Evolutionary conservation across 768 basidiomycete genomes (phyloP), one percentile per base, ranked within the genome.

Genomic region (Cantharellus anzutake): DNA sequence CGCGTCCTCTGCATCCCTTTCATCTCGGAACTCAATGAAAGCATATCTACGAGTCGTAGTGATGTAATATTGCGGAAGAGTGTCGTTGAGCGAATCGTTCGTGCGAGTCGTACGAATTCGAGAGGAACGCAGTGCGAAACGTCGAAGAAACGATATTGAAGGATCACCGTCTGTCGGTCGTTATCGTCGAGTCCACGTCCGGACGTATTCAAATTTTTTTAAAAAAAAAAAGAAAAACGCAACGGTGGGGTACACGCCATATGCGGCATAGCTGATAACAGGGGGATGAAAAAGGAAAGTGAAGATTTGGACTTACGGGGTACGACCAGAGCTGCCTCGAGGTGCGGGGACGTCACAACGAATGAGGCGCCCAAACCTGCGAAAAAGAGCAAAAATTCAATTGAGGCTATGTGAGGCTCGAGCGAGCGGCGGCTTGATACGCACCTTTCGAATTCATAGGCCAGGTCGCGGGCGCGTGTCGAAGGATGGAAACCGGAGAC

Each of bases 261-360:
- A 29, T 29, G 20, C 20, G 57, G 16, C 14, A 11, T 20, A 7
- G 11, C 16, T 39, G 57, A 34, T 35, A n/a, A 48, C 44, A 48
- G 44, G 11, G 44, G 44, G 1, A 48, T 11, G 29, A 29, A 29
- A 41, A 41, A n/a, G 16, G 57, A 58, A 58, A 44, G 35, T 44
- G 53, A 11, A 48, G 37, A 34, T 56, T 11, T 20, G 38, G 51
- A 52, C 42, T 60, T 51, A 60, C 57, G 57, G 20, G 60, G 57
- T 39, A 34, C 60, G 35, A 5, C 34, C 79, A 63, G 82, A 76
- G 0, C 82, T 80, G 71, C 86, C 85, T 63, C 86, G 81, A 2
- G 87, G 85, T 2, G 88, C 89, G 16, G 88, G 88, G 14, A 92
- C 86, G 68, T 92, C 89, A 72, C 89, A 92, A 61, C 88, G 84